Percentiles rank a stretch among this genome's conserved stretches.
These are phyloP conservation scores for Yamadazyma atmosphaerica DNA, from an alignment of 1,139 yeast species.

Conservation along the genomic window DNA sequence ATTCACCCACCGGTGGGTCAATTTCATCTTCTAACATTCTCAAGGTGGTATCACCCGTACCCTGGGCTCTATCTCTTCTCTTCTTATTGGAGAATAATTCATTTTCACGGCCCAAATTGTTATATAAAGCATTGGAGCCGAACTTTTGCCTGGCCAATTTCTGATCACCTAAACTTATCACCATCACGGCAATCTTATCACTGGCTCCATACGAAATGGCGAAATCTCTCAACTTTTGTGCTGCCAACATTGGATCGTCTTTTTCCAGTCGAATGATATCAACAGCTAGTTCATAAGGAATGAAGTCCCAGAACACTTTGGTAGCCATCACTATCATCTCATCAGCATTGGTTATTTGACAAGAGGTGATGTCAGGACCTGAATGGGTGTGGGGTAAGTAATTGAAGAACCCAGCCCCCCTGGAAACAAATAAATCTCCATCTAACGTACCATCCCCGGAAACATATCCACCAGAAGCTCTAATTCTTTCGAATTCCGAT, in stretches of 20 bases:
- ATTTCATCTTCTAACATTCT: slow-evolving; percentile 90
- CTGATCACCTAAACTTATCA: slow-evolving; percentile 60
- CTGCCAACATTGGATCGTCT: slow-evolving; percentile 86
- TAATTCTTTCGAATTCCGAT: slow-evolving; percentile 79
- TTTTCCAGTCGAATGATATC: slow-evolving; percentile 85
- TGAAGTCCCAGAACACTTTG: slow-evolving; percentile 79
- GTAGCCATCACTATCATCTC: slow-evolving; percentile 89
- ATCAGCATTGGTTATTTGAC: slow-evolving; percentile 66
- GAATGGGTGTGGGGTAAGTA: slow-evolving; percentile 87
- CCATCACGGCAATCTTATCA: slow-evolving; percentile 83
- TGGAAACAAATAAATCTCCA: slow-evolving; percentile 76
- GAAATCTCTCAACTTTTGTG: slow-evolving; percentile 89
- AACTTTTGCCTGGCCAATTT: slow-evolving; percentile 28
- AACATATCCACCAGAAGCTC: slow-evolving; percentile 91
- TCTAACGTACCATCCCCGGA: slow-evolving; percentile 84
- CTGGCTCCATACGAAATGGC: slow-evolving; percentile 91
- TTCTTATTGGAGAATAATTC: slow-evolving; percentile 48
- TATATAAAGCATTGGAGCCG: slow-evolving; percentile 33
- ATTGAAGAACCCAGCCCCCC: slow-evolving; percentile 91
- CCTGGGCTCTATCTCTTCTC: slow-evolving; percentile 56
- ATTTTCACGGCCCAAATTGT: slow-evolving; percentile 42
- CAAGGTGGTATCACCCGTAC: slow-evolving; percentile 83
- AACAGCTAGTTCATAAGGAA: slow-evolving; percentile 83
- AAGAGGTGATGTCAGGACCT: slow-evolving; percentile 73
- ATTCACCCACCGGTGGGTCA: slow-evolving; percentile 90